A percentile compares a stretch with the other conserved stretches of the same genome.
These are phyloP conservation scores for Schizophyllum commune DNA, from an alignment of 1,284 basidiomycete species.

Conservation along the genomic window DNA sequence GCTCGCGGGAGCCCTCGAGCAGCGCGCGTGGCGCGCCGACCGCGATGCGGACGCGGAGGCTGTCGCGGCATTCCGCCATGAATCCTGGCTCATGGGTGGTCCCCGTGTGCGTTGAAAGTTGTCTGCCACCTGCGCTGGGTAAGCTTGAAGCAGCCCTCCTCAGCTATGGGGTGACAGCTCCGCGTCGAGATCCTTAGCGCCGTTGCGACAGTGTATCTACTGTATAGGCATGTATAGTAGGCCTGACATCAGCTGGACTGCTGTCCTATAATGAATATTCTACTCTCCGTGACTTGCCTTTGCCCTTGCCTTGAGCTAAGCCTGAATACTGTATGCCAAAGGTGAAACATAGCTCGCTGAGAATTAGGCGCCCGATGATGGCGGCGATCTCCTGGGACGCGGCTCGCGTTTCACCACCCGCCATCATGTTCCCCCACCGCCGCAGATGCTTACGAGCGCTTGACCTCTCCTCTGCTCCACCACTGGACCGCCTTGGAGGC, in stretches of 20 bases:
- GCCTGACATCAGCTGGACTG: background rate
- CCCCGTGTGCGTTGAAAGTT: background rate
- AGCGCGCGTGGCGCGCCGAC: constrained; percentile 55
- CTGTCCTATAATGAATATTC: background rate
- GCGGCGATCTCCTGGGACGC: too few species aligned
- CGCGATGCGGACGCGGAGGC: constrained; percentile 61
- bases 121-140: background rate
- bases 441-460: too few species aligned
- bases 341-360: too few species aligned
- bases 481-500: background rate
- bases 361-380: too few species aligned
- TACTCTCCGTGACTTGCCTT: background rate
- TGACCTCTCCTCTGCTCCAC: background rate
- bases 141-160: background rate
- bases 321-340: too few species aligned
- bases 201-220: constrained; percentile 1
- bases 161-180: too few species aligned
- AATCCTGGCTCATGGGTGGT: constrained; percentile 47
- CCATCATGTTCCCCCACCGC: background rate
- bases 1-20: constrained; percentile 53
- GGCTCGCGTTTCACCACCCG: background rate
- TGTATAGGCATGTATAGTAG: background rate
- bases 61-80: constrained; percentile 52
- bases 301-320: too few species aligned
- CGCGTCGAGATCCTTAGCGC: background rate